Evolutionary conservation across 805 yeast genomes (phyloP), one percentile per base, ranked within the genome.

Genomic region (Kluyveromyces siamensis): DNA sequence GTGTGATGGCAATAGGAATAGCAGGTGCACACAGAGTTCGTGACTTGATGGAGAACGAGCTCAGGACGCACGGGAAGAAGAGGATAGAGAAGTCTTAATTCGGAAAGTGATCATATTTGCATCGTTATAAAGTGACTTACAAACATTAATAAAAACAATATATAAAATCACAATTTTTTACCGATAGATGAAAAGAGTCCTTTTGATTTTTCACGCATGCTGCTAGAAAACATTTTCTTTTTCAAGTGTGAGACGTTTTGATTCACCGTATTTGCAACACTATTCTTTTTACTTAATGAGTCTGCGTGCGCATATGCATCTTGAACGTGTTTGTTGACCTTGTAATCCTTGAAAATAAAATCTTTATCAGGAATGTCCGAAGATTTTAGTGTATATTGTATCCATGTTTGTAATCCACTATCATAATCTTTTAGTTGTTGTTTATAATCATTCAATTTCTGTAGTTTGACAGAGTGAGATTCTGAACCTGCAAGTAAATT

Each of bases 1-100:
- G 80, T 21, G 80, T 87, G 6, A 67, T 93, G 57, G 87, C 86
- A 9, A 76, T 89, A 45, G 96, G 93, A 2, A 79, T 90, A 43
- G 85, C 90, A 17, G 99, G 98, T 9, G 80, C 91, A 48, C 91
- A 86, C 59, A 74, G 86, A 57, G 71, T 91, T 11, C 79, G 89
- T 62, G 87, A 86, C 39, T 68, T 87, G 48, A 88, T 91, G 96
- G 96, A 91, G 59, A 73, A 75, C 43, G 87, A 84, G 61, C 84
- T 93, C 5, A 79, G 96, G 58, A 74, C 72, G 51, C 87, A 84
- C 55, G 96, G 95, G 6, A 74, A 76, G 52, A 72, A 74, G 49
- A 71, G 84, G 52, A 65, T 77, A 43, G 68, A 76, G 13, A 77
- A 77, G 54, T 57, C 72, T 18, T 56, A 56, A 13, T 21, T 50